A percentile compares a stretch with the other conserved stretches of the same genome.
These are phyloP conservation scores for Didymella pinodella DNA, from an alignment of 2,329 filamentous ascomycete genomes.

Conservation along the genomic window DNA sequence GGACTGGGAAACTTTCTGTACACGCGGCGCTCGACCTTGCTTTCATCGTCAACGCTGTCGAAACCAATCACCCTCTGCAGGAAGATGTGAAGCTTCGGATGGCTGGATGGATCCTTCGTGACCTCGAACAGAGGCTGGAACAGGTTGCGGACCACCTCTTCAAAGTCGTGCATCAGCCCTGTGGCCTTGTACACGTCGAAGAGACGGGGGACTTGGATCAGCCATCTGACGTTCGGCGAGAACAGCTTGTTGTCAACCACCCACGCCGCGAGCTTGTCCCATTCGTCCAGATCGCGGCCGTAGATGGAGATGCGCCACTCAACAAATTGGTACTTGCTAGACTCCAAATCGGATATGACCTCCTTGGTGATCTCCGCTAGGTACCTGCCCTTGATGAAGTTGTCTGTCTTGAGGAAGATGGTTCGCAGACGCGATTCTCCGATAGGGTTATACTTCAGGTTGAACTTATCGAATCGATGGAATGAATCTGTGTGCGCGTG, in stretches of 20 bases:
- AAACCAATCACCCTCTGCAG: slow-evolving; percentile 95
- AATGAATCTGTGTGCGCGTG: slow-evolving; percentile 98
- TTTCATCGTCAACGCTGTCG: slow-evolving; percentile 97
- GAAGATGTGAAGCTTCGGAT: slow-evolving; percentile 94
- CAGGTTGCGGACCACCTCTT: slow-evolving; percentile 88
- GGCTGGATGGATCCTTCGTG: slow-evolving; percentile 82
- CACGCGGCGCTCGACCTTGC: slow-evolving; percentile 92
- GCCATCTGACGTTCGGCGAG: slow-evolving; percentile 96
- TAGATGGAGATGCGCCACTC: slow-evolving; percentile 99
- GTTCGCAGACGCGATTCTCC: slow-evolving; percentile 93
- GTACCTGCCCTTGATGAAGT: slow-evolving; percentile 94
- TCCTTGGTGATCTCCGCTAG: slow-evolving; percentile 97
- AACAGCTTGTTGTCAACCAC: slow-evolving; percentile 98
- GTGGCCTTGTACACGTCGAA: slow-evolving; percentile 96
- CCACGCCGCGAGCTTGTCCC: slow-evolving; percentile 98
- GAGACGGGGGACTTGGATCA: slow-evolving; percentile 91
- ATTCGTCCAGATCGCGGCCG: slow-evolving; percentile 88
- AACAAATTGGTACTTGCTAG: slow-evolving; percentile 99
- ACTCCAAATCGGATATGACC: slow-evolving; percentile 95
- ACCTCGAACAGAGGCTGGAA: slow-evolving; percentile 96
- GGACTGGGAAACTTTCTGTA: slow-evolving; percentile 95
- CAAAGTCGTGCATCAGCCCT: slow-evolving; percentile 85
- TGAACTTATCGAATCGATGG: slow-evolving; percentile 99
- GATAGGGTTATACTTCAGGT: slow-evolving; percentile 97
- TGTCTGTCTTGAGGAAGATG: slow-evolving; percentile 99